Base-by-base conservation (phyloP, 768 basidiomycete genomes). In the Suillus lakei region DNA sequence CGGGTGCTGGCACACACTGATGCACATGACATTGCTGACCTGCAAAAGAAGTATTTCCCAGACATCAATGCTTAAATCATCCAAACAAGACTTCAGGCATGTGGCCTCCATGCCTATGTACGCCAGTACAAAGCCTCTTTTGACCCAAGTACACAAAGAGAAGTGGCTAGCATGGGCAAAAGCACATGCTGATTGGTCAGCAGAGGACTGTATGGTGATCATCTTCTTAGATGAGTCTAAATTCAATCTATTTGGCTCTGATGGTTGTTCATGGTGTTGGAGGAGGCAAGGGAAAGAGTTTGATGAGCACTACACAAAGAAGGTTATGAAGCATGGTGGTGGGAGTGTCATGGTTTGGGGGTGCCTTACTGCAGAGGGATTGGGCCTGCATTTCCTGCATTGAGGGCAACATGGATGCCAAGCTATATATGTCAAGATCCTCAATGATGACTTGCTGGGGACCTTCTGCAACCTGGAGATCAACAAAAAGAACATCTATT, bases 291-390 rank as follows among this genome's bases (percentile, higher is more conserved):
- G 73, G n/a, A 64, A 79, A 60, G 66, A 28, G 3, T 70, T 76
- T 12, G 66, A 75, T 61, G 66, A 61, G 1, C 16, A 63, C 15
- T 69, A 67, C 64, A 70, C 67, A 2, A 69, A 71, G 65, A 74
- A 77, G 62, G 72, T 64, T 38, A 66, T 78, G 30, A 81, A 81
- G 66, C 77, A 77, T 66, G 77, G 80, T 23, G 74, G 78, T 26
- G 77, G 79, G 48, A 71, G 67, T 60, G 64, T 81, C 3, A 77
- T 71, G 68, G 75, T 81, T 3, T 81, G 79, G 80, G 79, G 76
- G 8, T 73, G 74, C 60, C 70, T 82, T 55, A 77, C 68, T 0
- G 38, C 71, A 6, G 5, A 69, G 1, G 77, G 79, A 16, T 60
- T 73, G 6, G 78, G 79, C 1, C 50, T 65, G 5, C n/a, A 68